These are phyloP conservation scores for Prillingera fragicola DNA, from an alignment of 1,284 basidiomycete genomes.

Conservation along the genomic window DNA sequence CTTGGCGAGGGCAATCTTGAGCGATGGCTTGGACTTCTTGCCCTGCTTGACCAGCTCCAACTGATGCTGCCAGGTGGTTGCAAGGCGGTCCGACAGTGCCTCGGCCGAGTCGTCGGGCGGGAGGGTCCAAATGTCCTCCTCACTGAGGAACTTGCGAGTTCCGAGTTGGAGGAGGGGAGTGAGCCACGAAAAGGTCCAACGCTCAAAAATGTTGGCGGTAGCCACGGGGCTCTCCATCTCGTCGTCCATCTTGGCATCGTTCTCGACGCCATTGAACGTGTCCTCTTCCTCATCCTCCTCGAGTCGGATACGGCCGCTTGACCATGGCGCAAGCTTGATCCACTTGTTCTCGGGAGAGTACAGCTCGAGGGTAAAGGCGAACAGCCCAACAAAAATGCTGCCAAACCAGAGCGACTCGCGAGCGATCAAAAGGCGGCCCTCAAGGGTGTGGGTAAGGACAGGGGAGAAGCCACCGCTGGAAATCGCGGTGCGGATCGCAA, in stretches of 20 bases:
- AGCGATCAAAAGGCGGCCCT: conserved; percentile 32
- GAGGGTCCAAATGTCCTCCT: conserved; percentile 68
- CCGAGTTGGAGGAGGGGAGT: conserved; percentile 38
- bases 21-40: conserved; percentile 60
- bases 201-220: conserved; percentile 71
- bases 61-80: conserved; percentile 48
- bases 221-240: conserved; percentile 65
- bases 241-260: conserved; percentile 46
- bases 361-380: conserved; percentile 65
- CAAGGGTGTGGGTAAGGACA: conserved; percentile 17
- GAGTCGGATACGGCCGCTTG: conserved; percentile 33
- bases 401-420: conserved; percentile 45
- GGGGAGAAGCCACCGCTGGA: conserved; percentile 31
- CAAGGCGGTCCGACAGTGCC: conserved; percentile 63
- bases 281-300: conserved; percentile 42
- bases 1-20: conserved; percentile 66
- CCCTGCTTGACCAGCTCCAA: conserved; percentile 46
- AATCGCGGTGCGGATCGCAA: conserved; percentile 63
- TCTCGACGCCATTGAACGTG: conserved; percentile 19
- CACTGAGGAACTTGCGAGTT: conserved; percentile 57
- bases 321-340: conserved; percentile 14
- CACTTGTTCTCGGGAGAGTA: conserved; percentile 59
- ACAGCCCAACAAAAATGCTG: conserved; percentile 53
- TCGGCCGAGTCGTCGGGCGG: conserved; percentile 65
- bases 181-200: conserved; percentile 44